These are phyloP conservation scores for Chaetothyriales sp. DNA, from an alignment of 2,329 filamentous ascomycete genomes.

Conservation along the genomic window DNA sequence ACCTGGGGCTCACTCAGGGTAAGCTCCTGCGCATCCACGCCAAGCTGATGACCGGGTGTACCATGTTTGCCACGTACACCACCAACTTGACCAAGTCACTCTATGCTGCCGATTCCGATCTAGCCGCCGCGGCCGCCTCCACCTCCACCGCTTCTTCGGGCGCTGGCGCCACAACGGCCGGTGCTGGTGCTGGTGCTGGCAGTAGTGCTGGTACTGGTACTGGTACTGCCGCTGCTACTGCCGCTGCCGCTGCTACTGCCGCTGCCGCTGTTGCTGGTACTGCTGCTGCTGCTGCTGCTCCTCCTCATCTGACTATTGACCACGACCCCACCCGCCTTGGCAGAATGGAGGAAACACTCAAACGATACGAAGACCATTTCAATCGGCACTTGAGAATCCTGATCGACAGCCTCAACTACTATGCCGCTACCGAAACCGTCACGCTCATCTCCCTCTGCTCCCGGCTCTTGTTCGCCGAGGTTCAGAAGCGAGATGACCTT, in stretches of 20 bases:
- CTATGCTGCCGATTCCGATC: constrained; percentile 66
- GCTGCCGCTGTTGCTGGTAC: constrained; percentile 17
- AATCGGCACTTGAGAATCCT: constrained; percentile 82
- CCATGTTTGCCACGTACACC: constrained; percentile 82
- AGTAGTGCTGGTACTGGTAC: constrained; percentile 17
- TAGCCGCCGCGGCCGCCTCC: constrained; percentile 29
- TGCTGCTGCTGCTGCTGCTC: constrained; percentile 12
- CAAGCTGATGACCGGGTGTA: constrained; percentile 91
- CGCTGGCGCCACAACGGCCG: constrained; percentile 1
- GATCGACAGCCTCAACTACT: constrained; percentile 87
- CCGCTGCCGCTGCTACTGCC: constrained; percentile 2
- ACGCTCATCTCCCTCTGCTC: constrained; percentile 81
- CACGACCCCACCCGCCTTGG: constrained; percentile 46
- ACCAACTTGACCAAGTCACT: constrained; percentile 74
- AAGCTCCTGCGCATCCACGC: constrained; percentile 90
- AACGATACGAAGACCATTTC: constrained; percentile 88
- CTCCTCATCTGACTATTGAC: constrained; percentile 19
- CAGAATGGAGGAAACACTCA: constrained; percentile 73
- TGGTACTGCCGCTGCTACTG: constrained; percentile 7
- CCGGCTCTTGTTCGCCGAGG: constrained; percentile 38
- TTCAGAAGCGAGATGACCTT: constrained; percentile 15
- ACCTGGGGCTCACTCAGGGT: constrained; percentile 96
- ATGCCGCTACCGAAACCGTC: constrained; percentile 92
- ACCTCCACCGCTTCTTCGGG: constrained; percentile 9
- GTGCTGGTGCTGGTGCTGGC: constrained; percentile 7